Base-by-base conservation (phyloP, 139 green algal genomes). In the Coelastrella sp. region DNA sequence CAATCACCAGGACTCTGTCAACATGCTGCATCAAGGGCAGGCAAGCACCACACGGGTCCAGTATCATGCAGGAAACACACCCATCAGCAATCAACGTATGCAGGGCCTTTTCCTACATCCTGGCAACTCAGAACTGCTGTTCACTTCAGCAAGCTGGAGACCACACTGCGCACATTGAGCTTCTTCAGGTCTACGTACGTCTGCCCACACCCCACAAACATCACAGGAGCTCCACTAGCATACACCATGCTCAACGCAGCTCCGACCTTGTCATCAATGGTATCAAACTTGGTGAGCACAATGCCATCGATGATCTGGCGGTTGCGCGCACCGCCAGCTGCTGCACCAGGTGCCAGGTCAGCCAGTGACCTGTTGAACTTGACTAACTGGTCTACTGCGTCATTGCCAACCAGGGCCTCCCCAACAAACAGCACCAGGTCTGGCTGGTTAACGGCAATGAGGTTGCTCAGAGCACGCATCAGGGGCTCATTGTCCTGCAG, bases 181-280 rank as follows among this genome's bases (percentile, higher is more conserved):
- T 94, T 93, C 92, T 97, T 98, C 47, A 99, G 95, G 91, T 99
- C 98, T 3, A 97, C 95, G 85, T 99, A 99, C 11, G 96, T 99
- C 95, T 99, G 98, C 13, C 98, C 98, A 80, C 97, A 99, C 4
- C 98, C 98, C 61, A 99, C 96, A 92, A 99, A 99, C 95, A 99
- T 98, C 87, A 99, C 97, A 58, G 98, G 98, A 0, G 98, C 97
- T 6, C 97, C 97, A 5, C 93, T 97, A 19, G 96, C 97, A 93
- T 99, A 99, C 89, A 99, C 98, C 98, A 99, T 99, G 81, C 94
- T 98, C 76, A 99, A 93, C 3, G 98, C 98, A 7, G 98, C 98
- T 17, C 98, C 98, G n/a, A 98, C 97, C 95, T 99, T 99, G 87
- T 99, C 97, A 88, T 99, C 98, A 89, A 99, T 99, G 17, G 98